phyloP scores from a whole-genome alignment of 352 stramenopile species.

The Phytopythium aichiense region DNA sequence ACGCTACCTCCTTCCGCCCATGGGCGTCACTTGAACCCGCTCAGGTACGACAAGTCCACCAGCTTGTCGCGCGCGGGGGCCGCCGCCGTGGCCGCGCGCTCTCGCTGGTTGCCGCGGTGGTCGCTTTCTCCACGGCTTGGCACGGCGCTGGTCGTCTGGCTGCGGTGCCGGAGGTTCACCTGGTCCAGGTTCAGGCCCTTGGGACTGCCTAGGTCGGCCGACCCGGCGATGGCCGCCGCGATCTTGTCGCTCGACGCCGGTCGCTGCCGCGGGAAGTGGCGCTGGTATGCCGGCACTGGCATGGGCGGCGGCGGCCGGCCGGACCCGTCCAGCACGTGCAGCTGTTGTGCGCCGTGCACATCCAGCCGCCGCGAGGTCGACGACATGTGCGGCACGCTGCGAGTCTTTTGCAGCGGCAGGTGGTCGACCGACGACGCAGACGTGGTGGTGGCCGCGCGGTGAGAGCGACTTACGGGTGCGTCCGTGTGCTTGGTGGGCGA shows the following conservation, averaged over 20 bases:
- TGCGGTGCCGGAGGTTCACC: constrained; percentile 31
- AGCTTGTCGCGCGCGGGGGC: constrained; percentile 30
- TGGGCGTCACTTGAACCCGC: constrained; percentile 35
- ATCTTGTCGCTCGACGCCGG: constrained; percentile 6
- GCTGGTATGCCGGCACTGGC: constrained; percentile 1
- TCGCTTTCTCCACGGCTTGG: constrained; percentile 13
- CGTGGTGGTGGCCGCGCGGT: background rate
- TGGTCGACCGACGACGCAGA: background rate
- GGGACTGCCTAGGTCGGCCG: constrained; percentile 17
- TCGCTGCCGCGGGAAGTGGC: background rate
- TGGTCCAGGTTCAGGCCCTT: constrained; percentile 27
- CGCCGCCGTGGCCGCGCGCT: constrained; percentile 3
- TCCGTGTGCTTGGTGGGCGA: background rate
- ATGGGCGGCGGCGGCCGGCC: background rate
- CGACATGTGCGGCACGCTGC: constrained; percentile 1
- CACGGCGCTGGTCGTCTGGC: constrained; percentile 28
- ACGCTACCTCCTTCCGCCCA: background rate
- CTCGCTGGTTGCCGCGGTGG: constrained; percentile 7
- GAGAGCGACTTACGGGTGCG: background rate
- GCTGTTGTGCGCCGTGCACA: background rate
- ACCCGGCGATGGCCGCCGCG: constrained; percentile 9
- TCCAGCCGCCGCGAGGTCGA: background rate
- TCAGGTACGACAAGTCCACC: constrained; percentile 54
- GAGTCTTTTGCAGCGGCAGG: background rate
- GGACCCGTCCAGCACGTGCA: background rate